Conservation (phyloP, 352 stramenopile genomes). For the Globisporangium nunn region DNA sequence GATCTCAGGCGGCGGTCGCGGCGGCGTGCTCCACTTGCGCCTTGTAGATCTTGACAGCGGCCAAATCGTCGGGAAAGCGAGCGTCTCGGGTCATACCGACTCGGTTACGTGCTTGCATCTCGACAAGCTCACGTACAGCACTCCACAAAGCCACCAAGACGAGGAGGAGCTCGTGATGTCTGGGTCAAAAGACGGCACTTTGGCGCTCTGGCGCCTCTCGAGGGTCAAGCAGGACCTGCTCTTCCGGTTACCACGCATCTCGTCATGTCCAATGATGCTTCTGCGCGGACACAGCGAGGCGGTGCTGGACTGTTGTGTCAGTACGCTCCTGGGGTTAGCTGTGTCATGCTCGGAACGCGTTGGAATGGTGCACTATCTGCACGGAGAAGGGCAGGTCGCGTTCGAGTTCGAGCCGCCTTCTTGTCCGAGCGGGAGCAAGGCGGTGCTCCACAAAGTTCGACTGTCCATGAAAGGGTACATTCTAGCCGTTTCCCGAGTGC, state of each 20-base stretch:
- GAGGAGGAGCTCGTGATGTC: slow-evolving; percentile 74
- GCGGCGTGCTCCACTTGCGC: slow-evolving; percentile 67
- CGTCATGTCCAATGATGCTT: slow-evolving; percentile 50
- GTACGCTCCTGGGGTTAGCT: slow-evolving; percentile 52
- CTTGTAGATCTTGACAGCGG: slow-evolving; percentile 77
- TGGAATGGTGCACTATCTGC: slow-evolving; percentile 65
- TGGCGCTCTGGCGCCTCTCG: slow-evolving; percentile 69
- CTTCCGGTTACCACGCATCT: slow-evolving; percentile 65
- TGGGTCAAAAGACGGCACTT: slow-evolving; percentile 55
- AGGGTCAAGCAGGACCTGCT: slow-evolving; percentile 66
- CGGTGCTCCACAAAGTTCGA: slow-evolving; percentile 37
- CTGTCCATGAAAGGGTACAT: slow-evolving; percentile 60
- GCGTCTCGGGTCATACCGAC: slow-evolving; percentile 62
- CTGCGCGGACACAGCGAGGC: slow-evolving; percentile 47
- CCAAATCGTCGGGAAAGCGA: slow-evolving; percentile 76
- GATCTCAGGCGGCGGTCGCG: slow-evolving; percentile 61
- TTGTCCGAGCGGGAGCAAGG: slow-evolving; percentile 10
- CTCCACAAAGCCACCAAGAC: slow-evolving; percentile 30
- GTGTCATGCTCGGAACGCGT: slow-evolving; percentile 47
- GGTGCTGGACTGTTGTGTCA: slow-evolving; percentile 60
- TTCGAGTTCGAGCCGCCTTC: slow-evolving; percentile 44
- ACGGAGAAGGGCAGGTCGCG: slow-evolving; percentile 63
- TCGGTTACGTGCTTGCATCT: slow-evolving; percentile 68
- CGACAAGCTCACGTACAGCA: slow-evolving; percentile 48
- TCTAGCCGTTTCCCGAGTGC: slow-evolving; percentile 29